Evolutionary conservation across 768 basidiomycete species (phyloP), one percentile per base, ranked within the genome.

Genomic region (Tulasnella sp.): DNA sequence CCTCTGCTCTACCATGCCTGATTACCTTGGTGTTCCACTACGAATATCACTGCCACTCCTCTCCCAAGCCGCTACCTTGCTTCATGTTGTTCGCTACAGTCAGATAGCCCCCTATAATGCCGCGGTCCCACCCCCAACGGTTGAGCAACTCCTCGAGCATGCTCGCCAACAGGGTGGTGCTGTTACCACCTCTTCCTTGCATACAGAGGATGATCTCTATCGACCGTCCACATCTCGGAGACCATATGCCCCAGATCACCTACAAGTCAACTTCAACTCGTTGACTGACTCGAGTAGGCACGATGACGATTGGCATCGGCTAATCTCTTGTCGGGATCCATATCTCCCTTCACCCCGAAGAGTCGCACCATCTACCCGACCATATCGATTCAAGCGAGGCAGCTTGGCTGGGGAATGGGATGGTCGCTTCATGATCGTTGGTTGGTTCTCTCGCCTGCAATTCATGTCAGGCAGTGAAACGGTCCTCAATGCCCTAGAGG

Each of bases 321-420:
- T 51, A 1, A 31, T 15, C 1, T 29, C 28, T 10, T 51, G 49
- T 25, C 37, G 39, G 27, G 49, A 51, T 15, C 49, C 49, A 5
- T 28, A n/a, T 7, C 12, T 20, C 16, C 27, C 19, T 7, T 9
- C n/a, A n/a, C n/a, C n/a, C n/a, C n/a, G n/a, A n/a, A n/a, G n/a
- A 37, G 9, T 13, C 20, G 34, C 32, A 19, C 20, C 22, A 12
- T 28, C 20, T 25, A 10, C 24, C 20, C 40, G 40, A 22, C 40
- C 10, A 13, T 40, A 51, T 22, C 25, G 29, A 41, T 51, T 29
- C 19, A 32, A 27, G 16, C 54, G 48, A 4, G 56, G 56, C 31
- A 53, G 53, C 13, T 53, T 57, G 33, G 37, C 40, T 28, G 56
- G 56, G 10, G 49, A 45, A 12, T 57, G 56, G 56, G 54, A 57